Conservation (phyloP, 805 yeast genomes). For the Candida krabiensis region DNA sequence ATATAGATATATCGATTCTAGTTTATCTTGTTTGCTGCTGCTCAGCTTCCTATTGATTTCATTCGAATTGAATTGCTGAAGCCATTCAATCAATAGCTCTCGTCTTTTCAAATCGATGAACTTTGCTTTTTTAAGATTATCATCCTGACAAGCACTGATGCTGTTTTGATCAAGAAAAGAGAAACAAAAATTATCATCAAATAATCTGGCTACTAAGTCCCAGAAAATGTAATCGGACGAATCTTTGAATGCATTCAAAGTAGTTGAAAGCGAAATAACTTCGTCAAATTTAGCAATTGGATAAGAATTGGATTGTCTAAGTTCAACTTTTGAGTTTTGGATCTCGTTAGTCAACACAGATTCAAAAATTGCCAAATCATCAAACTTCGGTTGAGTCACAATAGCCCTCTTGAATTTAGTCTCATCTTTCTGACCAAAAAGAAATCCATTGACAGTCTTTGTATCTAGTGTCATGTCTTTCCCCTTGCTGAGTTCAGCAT, state of each 20-base stretch:
- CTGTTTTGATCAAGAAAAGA: constrained; percentile 14
- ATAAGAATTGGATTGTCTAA: constrained; percentile 28
- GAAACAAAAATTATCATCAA: constrained; percentile 41
- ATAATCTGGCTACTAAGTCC: constrained; percentile 62
- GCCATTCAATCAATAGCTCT: constrained; percentile 55
- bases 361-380: constrained; percentile 8
- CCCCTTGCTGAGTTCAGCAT: constrained; percentile 16
- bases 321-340: constrained; percentile 1
- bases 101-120: constrained; percentile 38
- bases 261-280: constrained; percentile 32
- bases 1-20: constrained; percentile 51
- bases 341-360: constrained; percentile 17
- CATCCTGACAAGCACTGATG: constrained; percentile 3
- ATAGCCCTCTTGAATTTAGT: constrained; percentile 13
- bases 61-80: constrained; percentile 42
- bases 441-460: constrained; percentile 19
- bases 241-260: constrained; percentile 17
- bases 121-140: constrained; percentile 8
- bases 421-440: constrained; percentile 18
- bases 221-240: constrained; percentile 37
- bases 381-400: constrained; percentile 6
- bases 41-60: constrained; percentile 35
- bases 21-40: constrained; percentile 34
- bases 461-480: constrained; percentile 17
- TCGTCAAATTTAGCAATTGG: constrained; percentile 38